Evolutionary conservation across 805 yeast genomes (phyloP).

Genomic region (Saturnispora besseyi): DNA sequence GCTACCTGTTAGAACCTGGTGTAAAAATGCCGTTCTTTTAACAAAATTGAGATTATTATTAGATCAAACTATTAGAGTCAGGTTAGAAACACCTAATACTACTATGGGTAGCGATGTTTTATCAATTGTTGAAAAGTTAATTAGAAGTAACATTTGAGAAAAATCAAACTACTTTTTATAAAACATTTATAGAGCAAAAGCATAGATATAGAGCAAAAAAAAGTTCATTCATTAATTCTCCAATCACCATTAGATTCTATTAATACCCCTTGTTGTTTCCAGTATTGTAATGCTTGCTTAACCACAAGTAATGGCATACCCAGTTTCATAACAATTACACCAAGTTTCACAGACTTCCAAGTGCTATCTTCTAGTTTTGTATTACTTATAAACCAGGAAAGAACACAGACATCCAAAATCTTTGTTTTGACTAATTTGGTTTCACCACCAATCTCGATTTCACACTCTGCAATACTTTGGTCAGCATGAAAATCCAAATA

Average conservation of each 20-base stretch:
- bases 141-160: conserved; percentile 16
- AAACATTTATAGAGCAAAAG: not conserved
- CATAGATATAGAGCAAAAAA: not conserved
- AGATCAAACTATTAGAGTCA: conserved; percentile 57
- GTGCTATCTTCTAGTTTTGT: not conserved
- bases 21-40: conserved; percentile 81
- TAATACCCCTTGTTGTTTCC: conserved; percentile 57
- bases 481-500: conserved; percentile 46
- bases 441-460: conserved; percentile 43
- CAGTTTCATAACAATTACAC: conserved; percentile 30
- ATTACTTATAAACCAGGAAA: conserved; percentile 21
- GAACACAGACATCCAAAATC: conserved; percentile 51
- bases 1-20: conserved; percentile 89
- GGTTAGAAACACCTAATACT: conserved; percentile 30
- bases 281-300: conserved; percentile 38
- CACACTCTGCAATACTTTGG: conserved; percentile 54
- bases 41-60: conserved; percentile 58
- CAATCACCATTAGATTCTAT: conserved; percentile 21
- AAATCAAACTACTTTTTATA: not conserved
- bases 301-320: conserved; percentile 37
- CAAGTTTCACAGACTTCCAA: conserved; percentile 18
- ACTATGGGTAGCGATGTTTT: conserved; percentile 30
- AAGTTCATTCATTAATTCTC: conserved; percentile 11
- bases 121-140: conserved; percentile 31
- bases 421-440: conserved; percentile 38